phyloP scores from a whole-genome alignment of 345 rosid species.

The Eucalyptus marginata region DNA sequence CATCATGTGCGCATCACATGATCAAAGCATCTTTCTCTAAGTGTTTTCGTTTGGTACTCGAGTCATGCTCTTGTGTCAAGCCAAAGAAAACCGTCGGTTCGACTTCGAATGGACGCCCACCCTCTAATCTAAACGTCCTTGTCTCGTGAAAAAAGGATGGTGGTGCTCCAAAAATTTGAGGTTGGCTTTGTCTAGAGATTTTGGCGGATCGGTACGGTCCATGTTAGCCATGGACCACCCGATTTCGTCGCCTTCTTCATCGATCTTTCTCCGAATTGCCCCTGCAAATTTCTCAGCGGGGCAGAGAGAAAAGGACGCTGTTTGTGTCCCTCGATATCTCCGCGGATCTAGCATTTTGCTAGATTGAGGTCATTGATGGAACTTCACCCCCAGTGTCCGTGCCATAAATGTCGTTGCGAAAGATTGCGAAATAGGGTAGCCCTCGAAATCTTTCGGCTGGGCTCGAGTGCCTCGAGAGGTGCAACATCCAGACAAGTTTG shows the following conservation, averaged over 20 bases:
- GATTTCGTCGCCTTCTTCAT: not conserved
- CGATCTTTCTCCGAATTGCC: not conserved
- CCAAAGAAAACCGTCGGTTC: not conserved
- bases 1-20: not conserved
- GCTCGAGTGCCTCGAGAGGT: not conserved
- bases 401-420: not conserved
- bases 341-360: not conserved
- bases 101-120: not conserved
- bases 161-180: not conserved
- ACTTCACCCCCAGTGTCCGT: not conserved
- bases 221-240: not conserved
- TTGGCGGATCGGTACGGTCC: not conserved
- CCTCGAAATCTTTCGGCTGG: not conserved
- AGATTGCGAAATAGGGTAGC: not conserved
- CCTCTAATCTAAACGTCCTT: not conserved
- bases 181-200: not conserved
- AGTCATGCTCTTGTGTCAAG: not conserved
- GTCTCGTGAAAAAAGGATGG: not conserved
- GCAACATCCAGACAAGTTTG: not conserved
- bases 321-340: not conserved
- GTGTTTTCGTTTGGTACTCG: not conserved
- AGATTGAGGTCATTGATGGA: not conserved
- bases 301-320: not conserved
- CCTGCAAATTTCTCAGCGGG: not conserved
- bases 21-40: not conserved